Base-by-base conservation (phyloP, 768 basidiomycete species). In the Termitomyces sp. region DNA sequence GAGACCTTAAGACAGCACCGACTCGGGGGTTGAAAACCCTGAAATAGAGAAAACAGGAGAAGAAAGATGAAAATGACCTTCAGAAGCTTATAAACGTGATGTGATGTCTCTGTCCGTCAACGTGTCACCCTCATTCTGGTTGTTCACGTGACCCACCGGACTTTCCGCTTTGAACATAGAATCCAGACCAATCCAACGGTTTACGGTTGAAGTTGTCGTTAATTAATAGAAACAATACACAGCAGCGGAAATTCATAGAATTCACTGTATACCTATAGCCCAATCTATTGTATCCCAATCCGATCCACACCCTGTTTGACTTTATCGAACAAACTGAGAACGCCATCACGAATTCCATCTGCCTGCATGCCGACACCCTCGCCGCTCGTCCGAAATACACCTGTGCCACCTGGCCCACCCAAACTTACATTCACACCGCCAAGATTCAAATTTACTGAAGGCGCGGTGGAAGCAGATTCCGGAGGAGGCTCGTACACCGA, bases 391-490 rank as follows among this genome's bases (percentile, higher is more conserved):
- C 96, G 79, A 74, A 95, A 97, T 25, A 97, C 84, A 2, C 95
- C 94, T 1, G 88, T 85, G 8, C 90, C 90, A 40, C 81, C 85
- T 15, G 89, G 76, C 11, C 95, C 94, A n/a, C 94, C 94, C n/a
- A 97, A 82, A 65, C 89, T 94, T 47, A 97, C 86, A 70, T 95
- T 95, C 61, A 97, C 92, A 0, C 91, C 91, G 10, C 94, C 96
- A 31, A 98, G 85, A 68, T 95, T 94, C 31, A 98, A 79, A 70
- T 95, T 97, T 63, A 97, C 75, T n/a, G 88, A 83, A 1, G 94
- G 91, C 20, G 88, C 86, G 60, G 78, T 88, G 37, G 84, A 80
- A 3, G 84, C 83, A 10, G 89, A 86, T 72, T 92, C 92, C 5
- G 85, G 87, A 5, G 87, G 92, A 29, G 86, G 89, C 56, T 86